These are phyloP conservation scores for Zoysia pacifica DNA, from an alignment of 176 grass and related monocot genomes.

Conservation along the genomic window DNA sequence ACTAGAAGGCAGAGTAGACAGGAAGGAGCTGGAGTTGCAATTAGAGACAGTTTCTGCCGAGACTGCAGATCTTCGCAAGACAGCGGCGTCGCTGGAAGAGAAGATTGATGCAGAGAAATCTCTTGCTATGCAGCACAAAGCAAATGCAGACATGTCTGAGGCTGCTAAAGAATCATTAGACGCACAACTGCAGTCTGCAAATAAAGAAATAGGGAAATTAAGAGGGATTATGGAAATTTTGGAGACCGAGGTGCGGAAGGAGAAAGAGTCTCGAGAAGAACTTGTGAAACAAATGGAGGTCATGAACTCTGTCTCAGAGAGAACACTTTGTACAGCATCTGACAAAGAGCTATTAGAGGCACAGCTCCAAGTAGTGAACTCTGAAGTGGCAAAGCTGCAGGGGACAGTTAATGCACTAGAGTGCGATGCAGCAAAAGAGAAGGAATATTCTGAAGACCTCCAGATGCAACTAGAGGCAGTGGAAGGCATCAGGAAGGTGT, in stretches of 20 bases:
- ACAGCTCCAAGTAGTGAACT: slow-evolving; percentile 43
- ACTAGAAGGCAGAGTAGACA: slow-evolving; percentile 52
- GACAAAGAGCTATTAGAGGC: slow-evolving; percentile 50
- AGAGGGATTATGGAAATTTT: slow-evolving; percentile 48
- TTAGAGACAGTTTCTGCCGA: slow-evolving; percentile 56
- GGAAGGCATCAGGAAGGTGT: slow-evolving; percentile 59
- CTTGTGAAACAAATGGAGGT: slow-evolving; percentile 47
- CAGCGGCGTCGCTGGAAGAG: slow-evolving; percentile 61
- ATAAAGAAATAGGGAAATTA: slow-evolving; percentile 51
- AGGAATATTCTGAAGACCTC: slow-evolving; percentile 53
- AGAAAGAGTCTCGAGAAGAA: slow-evolving; percentile 52
- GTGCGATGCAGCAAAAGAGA: slow-evolving; percentile 45
- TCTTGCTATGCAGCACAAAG: slow-evolving; percentile 56
- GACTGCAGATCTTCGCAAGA: slow-evolving; percentile 48
- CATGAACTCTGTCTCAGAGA: slow-evolving; percentile 50
- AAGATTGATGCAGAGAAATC: slow-evolving; percentile 53
- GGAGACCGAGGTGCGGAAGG: slow-evolving; percentile 53
- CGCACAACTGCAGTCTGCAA: slow-evolving; percentile 50
- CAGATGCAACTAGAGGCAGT: slow-evolving; percentile 63
- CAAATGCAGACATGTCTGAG: slow-evolving; percentile 50
- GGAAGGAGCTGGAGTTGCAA: slow-evolving; percentile 60
- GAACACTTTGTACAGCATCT: slow-evolving; percentile 28
- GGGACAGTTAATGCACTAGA: slow-evolving; percentile 33
- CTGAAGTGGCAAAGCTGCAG: slow-evolving; percentile 38
- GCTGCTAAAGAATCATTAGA: slow-evolving; percentile 56